Evolutionary conservation across 2,329 filamentous ascomycete species (phyloP).

Genomic region (Verticillium longisporum): DNA sequence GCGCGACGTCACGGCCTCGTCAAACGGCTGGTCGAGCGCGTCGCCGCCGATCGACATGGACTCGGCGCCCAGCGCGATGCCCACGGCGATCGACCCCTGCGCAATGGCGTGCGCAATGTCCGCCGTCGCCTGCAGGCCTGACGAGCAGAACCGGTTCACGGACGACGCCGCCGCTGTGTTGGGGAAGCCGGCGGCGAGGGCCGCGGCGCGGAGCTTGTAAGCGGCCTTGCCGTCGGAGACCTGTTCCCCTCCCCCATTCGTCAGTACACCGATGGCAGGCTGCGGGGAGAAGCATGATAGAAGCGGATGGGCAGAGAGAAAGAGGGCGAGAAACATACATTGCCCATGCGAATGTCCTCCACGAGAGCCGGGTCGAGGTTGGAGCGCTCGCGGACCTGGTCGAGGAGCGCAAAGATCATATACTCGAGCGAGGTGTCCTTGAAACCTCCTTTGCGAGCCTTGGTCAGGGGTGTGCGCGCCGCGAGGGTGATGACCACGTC

Average conservation of each 20-base stretch:
- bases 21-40: constrained; percentile 64
- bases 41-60: constrained; percentile 75
- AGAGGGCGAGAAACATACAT: constrained; percentile 44
- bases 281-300: no score
- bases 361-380: constrained; percentile 74
- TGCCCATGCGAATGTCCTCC: constrained; percentile 88
- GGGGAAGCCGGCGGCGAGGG: constrained; percentile 87
- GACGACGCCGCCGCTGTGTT: constrained; percentile 77
- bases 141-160: constrained; percentile 95
- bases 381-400: constrained; percentile 65
- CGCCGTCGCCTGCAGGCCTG: constrained; percentile 89
- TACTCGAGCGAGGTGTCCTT: constrained; percentile 91
- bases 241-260: constrained; percentile 37
- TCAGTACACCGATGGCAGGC: background rate
- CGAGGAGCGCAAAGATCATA: constrained; percentile 74
- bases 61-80: constrained; percentile 84
- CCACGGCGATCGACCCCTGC: constrained; percentile 74
- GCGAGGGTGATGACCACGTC: constrained; percentile 96
- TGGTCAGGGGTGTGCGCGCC: constrained; percentile 80
- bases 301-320: background rate
- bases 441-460: constrained; percentile 86
- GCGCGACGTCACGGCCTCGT: constrained; percentile 62
- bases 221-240: constrained; percentile 76
- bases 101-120: constrained; percentile 88
- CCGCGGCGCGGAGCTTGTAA: constrained; percentile 84